A percentile compares a stretch with the other conserved stretches of the same genome.
These are phyloP conservation scores for Centella asiatica DNA, from an alignment of 129 eudicot genomes.

Conservation along the genomic window DNA sequence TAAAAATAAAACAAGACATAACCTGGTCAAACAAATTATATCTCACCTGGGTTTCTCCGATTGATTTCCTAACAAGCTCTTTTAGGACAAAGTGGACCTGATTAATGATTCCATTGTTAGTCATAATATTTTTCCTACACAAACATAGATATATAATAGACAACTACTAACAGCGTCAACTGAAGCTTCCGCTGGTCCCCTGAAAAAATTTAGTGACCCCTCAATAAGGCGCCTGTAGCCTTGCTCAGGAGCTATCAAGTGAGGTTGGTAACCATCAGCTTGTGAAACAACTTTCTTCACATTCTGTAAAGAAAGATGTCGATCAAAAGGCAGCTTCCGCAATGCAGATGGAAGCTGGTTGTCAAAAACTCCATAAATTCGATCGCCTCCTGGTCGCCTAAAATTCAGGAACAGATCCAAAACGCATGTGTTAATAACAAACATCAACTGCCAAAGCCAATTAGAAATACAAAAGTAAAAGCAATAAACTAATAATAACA, in stretches of 20 bases:
- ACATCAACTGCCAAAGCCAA: not conserved
- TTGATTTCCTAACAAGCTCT: constrained; percentile 43
- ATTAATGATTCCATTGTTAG: constrained; percentile 2
- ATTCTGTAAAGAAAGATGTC: constrained; percentile 30
- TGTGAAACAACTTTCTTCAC: constrained; percentile 13
- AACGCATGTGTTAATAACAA: not conserved
- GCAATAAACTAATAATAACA: too few species aligned
- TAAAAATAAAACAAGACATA: not conserved
- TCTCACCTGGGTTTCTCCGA: constrained; percentile 38
- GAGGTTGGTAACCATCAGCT: constrained; percentile 15
- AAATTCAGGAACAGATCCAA: constrained; percentile 2
- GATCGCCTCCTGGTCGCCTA: constrained; percentile 81
- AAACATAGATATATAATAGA: not conserved
- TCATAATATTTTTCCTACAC: not conserved
- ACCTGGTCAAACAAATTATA: not conserved
- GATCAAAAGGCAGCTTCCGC: constrained; percentile 53
- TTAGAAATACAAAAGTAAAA: not conserved
- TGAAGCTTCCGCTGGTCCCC: constrained; percentile 40
- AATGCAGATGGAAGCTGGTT: constrained; percentile 73
- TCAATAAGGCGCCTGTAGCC: constrained; percentile 47
- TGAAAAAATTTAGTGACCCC: constrained; percentile 30
- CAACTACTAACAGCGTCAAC: constrained; percentile 36
- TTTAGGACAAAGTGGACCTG: constrained; percentile 40
- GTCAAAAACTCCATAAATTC: constrained; percentile 73
- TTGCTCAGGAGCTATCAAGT: constrained; percentile 33